Evolutionary conservation across 257 asterid species (phyloP).

Genomic region (Fraxinus americana): DNA sequence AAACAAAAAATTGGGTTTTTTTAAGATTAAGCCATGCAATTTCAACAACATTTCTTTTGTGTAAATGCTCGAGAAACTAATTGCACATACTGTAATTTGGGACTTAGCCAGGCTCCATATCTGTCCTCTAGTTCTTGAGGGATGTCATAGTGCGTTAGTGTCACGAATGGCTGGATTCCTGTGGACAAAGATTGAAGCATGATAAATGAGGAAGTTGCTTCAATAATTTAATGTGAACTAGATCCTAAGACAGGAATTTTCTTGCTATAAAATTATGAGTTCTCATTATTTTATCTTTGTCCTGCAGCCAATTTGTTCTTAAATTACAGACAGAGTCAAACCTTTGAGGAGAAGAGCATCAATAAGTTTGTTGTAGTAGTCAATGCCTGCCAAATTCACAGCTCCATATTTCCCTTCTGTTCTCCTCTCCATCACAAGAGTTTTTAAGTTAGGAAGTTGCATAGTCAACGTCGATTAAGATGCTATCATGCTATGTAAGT

Average conservation of each 20-base stretch:
- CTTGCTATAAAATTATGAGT: neutral
- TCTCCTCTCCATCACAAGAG: neutral
- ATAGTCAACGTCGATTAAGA: neutral
- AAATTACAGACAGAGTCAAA: neutral
- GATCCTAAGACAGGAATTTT: too few species aligned
- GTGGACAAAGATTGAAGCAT: neutral
- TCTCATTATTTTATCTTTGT: neutral
- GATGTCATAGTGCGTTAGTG: conserved; percentile 62
- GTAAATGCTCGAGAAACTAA: neutral
- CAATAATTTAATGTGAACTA: too few species aligned
- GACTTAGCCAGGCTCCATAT: conserved; percentile 68
- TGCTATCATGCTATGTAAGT: neutral
- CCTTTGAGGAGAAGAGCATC: conserved; percentile 20
- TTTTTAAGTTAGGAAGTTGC: neutral
- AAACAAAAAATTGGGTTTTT: neutral
- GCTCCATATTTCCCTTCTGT: conserved; percentile 20
- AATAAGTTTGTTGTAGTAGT: conserved; percentile 17
- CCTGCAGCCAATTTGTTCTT: neutral
- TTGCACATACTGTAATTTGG: conserved; percentile 41
- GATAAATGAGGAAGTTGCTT: neutral
- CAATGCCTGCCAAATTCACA: conserved; percentile 19
- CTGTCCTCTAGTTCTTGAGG: conserved; percentile 77
- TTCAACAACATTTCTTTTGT: neutral
- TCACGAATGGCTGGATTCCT: conserved; percentile 64
- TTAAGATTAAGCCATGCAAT: neutral